phyloP scores from a whole-genome alignment of 2,329 filamentous ascomycete species.

The Raffaelea arxii region DNA sequence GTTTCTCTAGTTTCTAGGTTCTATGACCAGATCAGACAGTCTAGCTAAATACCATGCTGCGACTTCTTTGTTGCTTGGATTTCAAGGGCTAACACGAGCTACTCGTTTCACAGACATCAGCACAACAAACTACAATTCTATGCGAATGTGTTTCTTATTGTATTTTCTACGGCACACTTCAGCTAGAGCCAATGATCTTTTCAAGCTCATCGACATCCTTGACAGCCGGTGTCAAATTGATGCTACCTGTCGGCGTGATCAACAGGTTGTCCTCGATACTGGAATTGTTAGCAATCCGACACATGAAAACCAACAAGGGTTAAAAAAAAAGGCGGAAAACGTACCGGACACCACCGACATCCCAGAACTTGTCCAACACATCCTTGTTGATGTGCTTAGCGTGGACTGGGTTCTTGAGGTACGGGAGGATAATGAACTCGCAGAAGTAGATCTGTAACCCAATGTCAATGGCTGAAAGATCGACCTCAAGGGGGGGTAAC shows the following conservation, averaged over 20 bases:
- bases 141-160: too few species aligned
- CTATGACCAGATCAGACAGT: too few species aligned
- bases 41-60: too few species aligned
- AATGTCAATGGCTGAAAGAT: not conserved
- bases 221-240: constrained; percentile 55
- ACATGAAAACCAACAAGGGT: not conserved
- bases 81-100: too few species aligned
- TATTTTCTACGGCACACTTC: too few species aligned
- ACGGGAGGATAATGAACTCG: constrained; percentile 76
- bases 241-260: constrained; percentile 49
- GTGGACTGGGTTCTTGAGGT: constrained; percentile 61
- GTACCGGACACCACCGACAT: constrained; percentile 64
- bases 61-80: too few species aligned
- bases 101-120: too few species aligned
- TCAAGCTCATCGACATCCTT: constrained; percentile 53
- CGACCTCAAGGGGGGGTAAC: constrained; percentile 21
- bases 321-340: constrained; percentile 16
- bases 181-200: constrained; percentile 33
- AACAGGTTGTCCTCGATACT: constrained; percentile 55
- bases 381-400: constrained; percentile 65
- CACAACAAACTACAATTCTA: too few species aligned
- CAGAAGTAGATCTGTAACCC: constrained; percentile 69
- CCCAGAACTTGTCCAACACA: constrained; percentile 72
- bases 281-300: not conserved
- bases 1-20: too few species aligned